These are phyloP conservation scores for Cladosporium sp. DNA, from an alignment of 2,329 filamentous ascomycete species.

Conservation along the genomic window DNA sequence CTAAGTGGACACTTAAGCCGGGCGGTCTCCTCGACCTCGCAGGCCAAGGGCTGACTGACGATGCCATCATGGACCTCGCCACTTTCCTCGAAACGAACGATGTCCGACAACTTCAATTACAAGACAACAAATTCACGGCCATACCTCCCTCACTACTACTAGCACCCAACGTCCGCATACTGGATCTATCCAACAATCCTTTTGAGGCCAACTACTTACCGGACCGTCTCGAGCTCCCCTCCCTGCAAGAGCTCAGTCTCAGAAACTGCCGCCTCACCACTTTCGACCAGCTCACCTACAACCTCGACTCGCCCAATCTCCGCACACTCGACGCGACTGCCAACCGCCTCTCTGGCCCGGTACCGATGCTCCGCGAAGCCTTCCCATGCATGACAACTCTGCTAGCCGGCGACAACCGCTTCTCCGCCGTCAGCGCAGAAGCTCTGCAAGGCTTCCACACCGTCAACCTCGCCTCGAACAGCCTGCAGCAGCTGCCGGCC, in stretches of 20 bases:
- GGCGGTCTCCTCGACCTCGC: slow-evolving; percentile 38
- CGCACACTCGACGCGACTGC: slow-evolving; percentile 73
- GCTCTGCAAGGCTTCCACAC: slow-evolving; percentile 66
- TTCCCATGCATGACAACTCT: slow-evolving; percentile 69
- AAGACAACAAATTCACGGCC: slow-evolving; percentile 66
- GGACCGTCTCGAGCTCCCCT: slow-evolving; percentile 54
- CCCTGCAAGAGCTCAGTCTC: slow-evolving; percentile 70
- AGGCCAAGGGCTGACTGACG: slow-evolving; percentile 31
- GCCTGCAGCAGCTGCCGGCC: slow-evolving; percentile 74
- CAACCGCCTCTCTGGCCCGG: slow-evolving; percentile 64
- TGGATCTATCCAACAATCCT: slow-evolving; percentile 39
- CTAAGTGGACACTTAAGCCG: slow-evolving; percentile 25
- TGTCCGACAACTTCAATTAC: slow-evolving; percentile 57
- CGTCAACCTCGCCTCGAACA: slow-evolving; percentile 78
- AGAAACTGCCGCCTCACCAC: slow-evolving; percentile 66
- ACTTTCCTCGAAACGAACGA: slow-evolving; percentile 41
- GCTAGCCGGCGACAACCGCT: slow-evolving; percentile 71
- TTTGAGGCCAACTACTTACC: slow-evolving; percentile 59
- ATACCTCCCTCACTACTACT: slow-evolving; percentile 68
- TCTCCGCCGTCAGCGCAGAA: slow-evolving; percentile 62
- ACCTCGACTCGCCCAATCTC: slow-evolving; percentile 67
- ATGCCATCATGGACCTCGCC: slow-evolving; percentile 36
- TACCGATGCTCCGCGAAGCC: slow-evolving; percentile 59
- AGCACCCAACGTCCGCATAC: slow-evolving; percentile 55
- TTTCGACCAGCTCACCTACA: slow-evolving; percentile 57